phyloP scores from a whole-genome alignment of 768 basidiomycete species.

The Grammothele lineata region DNA sequence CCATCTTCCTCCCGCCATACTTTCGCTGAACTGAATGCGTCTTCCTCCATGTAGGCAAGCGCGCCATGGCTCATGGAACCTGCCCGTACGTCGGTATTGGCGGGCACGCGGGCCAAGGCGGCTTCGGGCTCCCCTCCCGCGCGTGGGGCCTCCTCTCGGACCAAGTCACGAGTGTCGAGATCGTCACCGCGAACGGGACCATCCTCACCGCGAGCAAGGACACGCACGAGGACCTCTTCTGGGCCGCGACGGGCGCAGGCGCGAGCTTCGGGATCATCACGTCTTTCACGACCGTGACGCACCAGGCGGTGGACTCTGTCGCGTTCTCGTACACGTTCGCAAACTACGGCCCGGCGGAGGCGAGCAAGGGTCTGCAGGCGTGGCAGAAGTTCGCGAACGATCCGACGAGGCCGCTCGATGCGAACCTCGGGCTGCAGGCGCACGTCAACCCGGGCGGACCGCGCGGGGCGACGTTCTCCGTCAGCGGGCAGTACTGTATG shows the following conservation, averaged over 20 bases:
- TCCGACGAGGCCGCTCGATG: background rate
- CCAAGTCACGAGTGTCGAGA: background rate
- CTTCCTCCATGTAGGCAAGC: background rate
- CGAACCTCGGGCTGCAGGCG: background rate
- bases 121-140: background rate
- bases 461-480: background rate
- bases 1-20: background rate
- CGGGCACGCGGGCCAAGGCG: background rate
- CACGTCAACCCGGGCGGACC: constrained; percentile 1
- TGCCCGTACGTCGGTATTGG: background rate
- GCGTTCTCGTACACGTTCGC: constrained; percentile 3
- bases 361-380: background rate
- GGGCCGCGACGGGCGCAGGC: constrained; percentile 3
- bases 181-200: background rate
- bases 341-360: background rate
- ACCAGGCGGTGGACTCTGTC: background rate
- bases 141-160: background rate
- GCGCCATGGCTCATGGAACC: background rate
- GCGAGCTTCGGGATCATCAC: constrained; percentile 5
- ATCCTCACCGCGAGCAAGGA: background rate
- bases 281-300: background rate
- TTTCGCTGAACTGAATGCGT: background rate
- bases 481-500: background rate
- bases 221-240: background rate
- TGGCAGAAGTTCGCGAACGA: constrained; percentile 3